A percentile compares a stretch with the other conserved stretches of the same genome.
Conservation (phyloP, 2,329 filamentous ascomycete genomes). For the Lizonia empirigonia region DNA sequence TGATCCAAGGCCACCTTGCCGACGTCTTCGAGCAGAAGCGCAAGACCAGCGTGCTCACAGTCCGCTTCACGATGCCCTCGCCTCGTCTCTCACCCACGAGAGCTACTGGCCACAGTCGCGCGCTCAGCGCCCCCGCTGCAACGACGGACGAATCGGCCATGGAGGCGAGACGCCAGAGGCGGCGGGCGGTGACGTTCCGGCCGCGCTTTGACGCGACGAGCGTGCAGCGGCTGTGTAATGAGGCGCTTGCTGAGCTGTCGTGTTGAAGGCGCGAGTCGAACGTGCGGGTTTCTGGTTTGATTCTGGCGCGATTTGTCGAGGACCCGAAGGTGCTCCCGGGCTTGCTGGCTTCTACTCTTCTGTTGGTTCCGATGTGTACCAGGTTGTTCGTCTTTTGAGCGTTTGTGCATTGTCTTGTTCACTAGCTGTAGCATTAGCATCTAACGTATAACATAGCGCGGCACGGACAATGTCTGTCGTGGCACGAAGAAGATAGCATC, state of each 20-base stretch:
- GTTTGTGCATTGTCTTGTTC: no score
- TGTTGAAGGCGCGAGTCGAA: no score
- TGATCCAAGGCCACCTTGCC: conserved; percentile 38
- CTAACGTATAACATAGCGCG: not conserved
- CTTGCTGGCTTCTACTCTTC: not conserved
- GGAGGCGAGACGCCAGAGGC: conserved; percentile 21
- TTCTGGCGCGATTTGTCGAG: not conserved
- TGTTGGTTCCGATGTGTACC: no score
- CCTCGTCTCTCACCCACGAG: conserved; percentile 24
- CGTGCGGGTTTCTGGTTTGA: no score
- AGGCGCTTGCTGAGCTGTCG: conserved; percentile 38
- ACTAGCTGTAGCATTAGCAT: conserved; percentile 4
- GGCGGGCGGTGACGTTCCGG: conserved; percentile 29
- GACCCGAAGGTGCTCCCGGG: not conserved
- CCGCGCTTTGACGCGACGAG: conserved; percentile 39
- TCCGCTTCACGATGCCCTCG: conserved; percentile 23
- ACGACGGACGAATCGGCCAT: conserved; percentile 10
- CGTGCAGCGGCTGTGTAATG: conserved; percentile 33
- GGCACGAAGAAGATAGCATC: not conserved
- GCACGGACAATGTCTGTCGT: not conserved
- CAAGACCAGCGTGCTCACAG: conserved; percentile 10
- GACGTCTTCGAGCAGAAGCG: conserved; percentile 34
- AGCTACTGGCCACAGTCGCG: not conserved
- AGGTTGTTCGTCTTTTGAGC: no score
- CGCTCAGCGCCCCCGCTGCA: not conserved